A percentile compares a stretch with the other conserved stretches of the same genome.
These are phyloP conservation scores for Iodosphaeria phyllophila DNA, from an alignment of 2,329 filamentous ascomycete species.

Conservation along the genomic window DNA sequence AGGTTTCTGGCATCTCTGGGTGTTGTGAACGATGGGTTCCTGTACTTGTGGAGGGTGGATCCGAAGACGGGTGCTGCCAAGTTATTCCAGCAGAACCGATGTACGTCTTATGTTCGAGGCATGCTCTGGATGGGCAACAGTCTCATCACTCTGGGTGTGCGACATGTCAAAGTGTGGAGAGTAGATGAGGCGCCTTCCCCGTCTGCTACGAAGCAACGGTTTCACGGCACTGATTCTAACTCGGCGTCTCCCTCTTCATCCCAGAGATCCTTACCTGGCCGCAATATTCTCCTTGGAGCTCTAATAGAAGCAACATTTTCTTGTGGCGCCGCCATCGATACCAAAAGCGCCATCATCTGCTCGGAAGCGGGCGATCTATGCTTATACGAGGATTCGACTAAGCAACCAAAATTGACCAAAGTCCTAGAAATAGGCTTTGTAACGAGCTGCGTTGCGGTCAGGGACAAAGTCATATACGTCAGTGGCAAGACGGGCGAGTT, in stretches of 20 bases:
- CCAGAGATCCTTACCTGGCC: constrained; percentile 59
- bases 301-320: constrained; percentile 75
- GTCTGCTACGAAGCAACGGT: constrained; percentile 46
- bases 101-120: constrained; percentile 66
- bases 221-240: constrained; percentile 25
- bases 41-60: constrained; percentile 82
- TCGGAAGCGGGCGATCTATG: constrained; percentile 84
- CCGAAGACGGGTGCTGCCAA: constrained; percentile 62
- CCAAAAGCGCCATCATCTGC: constrained; percentile 62
- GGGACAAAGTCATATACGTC: constrained; percentile 42
- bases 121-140: constrained; percentile 82
- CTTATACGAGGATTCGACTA: constrained; percentile 59
- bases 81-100: constrained; percentile 74
- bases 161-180: constrained; percentile 88
- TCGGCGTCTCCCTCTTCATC: constrained; percentile 18
- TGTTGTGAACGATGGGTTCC: constrained; percentile 76
- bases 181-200: constrained; percentile 45
- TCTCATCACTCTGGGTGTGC: constrained; percentile 72
- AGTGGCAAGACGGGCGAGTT: constrained; percentile 47
- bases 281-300: constrained; percentile 71
- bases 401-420: constrained; percentile 50
- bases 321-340: constrained; percentile 53
- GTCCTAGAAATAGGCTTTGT: constrained; percentile 48
- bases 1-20: constrained; percentile 78
- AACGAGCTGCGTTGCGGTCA: constrained; percentile 47